Base-by-base conservation (phyloP, 2,329 filamentous ascomycete species). In the Furcasterigmium furcatum region DNA sequence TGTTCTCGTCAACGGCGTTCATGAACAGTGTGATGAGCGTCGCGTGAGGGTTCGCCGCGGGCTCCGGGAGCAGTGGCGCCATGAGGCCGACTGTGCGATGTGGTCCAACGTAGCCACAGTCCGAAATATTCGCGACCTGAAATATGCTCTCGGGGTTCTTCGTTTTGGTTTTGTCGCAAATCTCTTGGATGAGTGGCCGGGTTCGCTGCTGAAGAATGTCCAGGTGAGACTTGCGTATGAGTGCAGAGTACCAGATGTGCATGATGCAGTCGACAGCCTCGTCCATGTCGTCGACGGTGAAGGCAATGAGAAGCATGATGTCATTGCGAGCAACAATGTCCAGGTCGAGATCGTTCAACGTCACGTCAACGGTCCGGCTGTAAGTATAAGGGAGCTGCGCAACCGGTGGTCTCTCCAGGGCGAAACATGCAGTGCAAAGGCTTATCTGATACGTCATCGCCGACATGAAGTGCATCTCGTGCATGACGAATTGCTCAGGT, bases 1-100 rank as follows among this genome's bases (percentile, higher is more conserved):
- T 32, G 21, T 16, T 51, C 30, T 65, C 53, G 2, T 38, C 10
- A 18, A 65, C 50, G 2, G 64, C 67, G 46, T 69, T 69, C 41
- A 68, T 51, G 57, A 70, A 73, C 1, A 71, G 58, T 9, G 63
- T 61, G n/a, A 74, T 46, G 1, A 73, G 54, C 0, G 66, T 68
- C 2, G 70, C 70, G 22, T 67, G 56, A 0, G 62, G 59, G 46
- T 72, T 73, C 6, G 58, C 41, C 2, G 9, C 2, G 7, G 47
- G 57, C 0, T 39, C 10, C 30, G 66, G 56, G 4, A 73, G 63
- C 2, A 71, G 43, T 0, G 60, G 61, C 3, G 44, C 49, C 41
- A 72, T 60, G 4, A 42, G 36, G 1, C 9, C 1, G 2, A 71
- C 45, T 1, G 55, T 60, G 1, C 13, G 24, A 3, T 43, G 7